Evolutionary conservation across 306 rosid genomes (phyloP).

Genomic region (Gynostemma pentaphyllum): DNA sequence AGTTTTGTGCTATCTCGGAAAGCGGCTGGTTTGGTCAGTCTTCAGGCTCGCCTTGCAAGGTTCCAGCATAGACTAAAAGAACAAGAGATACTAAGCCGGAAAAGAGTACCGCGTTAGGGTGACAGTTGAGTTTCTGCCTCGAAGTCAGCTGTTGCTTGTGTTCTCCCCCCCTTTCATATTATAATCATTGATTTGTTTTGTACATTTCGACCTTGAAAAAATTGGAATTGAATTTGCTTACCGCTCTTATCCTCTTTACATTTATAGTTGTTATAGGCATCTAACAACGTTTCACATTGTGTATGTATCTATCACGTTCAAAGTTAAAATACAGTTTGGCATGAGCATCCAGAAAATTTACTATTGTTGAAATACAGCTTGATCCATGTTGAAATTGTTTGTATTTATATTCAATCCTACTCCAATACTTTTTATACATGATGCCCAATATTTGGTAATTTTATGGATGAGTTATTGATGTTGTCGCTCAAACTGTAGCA

Average conservation of each 20-base stretch:
- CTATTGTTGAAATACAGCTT: too few species aligned
- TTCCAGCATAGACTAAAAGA: constrained; percentile 92
- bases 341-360: too few species aligned
- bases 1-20: constrained; percentile 85
- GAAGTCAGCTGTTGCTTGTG: neutral
- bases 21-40: constrained; percentile 83
- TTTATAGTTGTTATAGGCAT: neutral
- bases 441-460: too few species aligned
- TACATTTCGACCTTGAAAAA: constrained; percentile 12
- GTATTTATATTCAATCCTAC: too few species aligned
- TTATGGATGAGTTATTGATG: too few species aligned
- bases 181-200: constrained; percentile 13
- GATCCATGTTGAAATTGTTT: too few species aligned
- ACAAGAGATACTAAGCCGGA: constrained; percentile 81
- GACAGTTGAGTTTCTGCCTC: constrained; percentile 8
- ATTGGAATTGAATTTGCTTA: constrained; percentile 10
- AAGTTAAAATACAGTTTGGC: too few species aligned
- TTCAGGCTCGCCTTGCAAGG: constrained; percentile 89
- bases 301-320: too few species aligned
- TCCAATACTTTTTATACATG: too few species aligned
- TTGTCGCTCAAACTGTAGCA: too few species aligned
- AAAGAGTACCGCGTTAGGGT: constrained; percentile 67
- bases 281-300: neutral
- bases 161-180: neutral
- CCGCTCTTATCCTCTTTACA: neutral